These are phyloP conservation scores for Moesziomyces parantarcticus DNA, from an alignment of 1,284 basidiomycete species.

Conservation along the genomic window DNA sequence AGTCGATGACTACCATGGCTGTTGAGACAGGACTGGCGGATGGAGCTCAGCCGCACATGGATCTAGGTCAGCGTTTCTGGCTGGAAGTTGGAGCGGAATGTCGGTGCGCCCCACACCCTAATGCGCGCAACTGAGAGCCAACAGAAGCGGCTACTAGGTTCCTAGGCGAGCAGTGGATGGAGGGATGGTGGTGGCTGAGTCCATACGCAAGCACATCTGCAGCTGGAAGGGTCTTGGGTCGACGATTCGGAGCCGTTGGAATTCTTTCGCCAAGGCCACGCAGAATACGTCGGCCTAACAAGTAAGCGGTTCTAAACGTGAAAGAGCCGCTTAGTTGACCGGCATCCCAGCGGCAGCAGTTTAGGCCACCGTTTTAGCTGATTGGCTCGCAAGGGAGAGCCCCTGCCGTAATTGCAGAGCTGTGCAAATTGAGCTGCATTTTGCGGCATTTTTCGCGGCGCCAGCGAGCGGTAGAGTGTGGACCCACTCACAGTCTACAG, in stretches of 20 bases:
- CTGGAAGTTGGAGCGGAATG: neutral
- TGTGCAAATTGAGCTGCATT: neutral
- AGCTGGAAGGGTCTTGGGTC: neutral
- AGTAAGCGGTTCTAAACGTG: neutral
- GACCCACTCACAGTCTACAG: too few species aligned
- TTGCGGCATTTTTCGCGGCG: conserved; percentile 8
- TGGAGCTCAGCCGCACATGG: conserved; percentile 6
- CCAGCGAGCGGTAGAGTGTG: too few species aligned
- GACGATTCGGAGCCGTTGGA: neutral
- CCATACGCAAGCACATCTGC: neutral
- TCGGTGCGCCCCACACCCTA: too few species aligned
- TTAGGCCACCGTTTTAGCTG: neutral
- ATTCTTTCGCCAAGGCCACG: neutral
- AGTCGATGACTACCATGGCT: conserved; percentile 62
- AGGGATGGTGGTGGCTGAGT: neutral
- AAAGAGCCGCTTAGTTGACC: neutral
- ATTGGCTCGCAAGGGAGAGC: neutral
- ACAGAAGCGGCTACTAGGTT: neutral
- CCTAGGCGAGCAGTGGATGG: neutral
- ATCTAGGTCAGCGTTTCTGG: conserved; percentile 1
- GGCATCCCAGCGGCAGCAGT: neutral
- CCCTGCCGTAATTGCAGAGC: neutral
- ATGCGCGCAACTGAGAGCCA: too few species aligned
- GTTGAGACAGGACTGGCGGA: neutral
- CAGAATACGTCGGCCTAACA: neutral